phyloP scores from a whole-genome alignment of 352 stramenopile genomes.

The Phytophthora aleatoria region DNA sequence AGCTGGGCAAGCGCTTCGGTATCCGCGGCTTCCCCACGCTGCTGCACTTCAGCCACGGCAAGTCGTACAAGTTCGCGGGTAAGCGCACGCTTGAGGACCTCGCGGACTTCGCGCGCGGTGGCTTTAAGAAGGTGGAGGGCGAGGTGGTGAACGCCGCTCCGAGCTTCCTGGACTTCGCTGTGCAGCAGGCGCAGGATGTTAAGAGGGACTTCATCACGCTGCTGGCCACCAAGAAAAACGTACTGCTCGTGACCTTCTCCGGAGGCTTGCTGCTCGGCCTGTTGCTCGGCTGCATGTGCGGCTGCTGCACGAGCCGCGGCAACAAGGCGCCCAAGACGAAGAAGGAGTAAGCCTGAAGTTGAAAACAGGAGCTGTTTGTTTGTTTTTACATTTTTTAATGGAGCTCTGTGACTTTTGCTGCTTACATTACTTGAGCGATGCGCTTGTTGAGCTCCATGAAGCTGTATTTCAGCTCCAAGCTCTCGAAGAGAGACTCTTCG shows the following conservation, averaged over 20 bases:
- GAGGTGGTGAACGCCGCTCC: constrained; percentile 39
- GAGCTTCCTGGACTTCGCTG: constrained; percentile 41
- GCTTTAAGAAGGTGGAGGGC: constrained; percentile 58
- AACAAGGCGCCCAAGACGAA: constrained; percentile 53
- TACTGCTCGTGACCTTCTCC: constrained; percentile 77
- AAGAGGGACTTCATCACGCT: constrained; percentile 72
- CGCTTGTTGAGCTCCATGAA: constrained; percentile 67
- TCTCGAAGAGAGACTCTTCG: constrained; percentile 79
- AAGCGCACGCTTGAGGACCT: constrained; percentile 64
- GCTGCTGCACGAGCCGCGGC: constrained; percentile 67
- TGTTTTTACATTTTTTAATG: constrained; percentile 28
- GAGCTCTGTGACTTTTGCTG: constrained; percentile 6
- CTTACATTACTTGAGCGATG: constrained; percentile 44
- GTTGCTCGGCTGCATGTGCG: constrained; percentile 70
- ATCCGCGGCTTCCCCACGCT: constrained; percentile 84
- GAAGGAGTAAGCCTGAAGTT: constrained; percentile 46
- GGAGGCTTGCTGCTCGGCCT: constrained; percentile 65
- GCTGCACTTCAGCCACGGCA: constrained; percentile 77
- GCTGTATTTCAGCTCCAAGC: constrained; percentile 85
- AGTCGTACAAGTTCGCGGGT: constrained; percentile 77
- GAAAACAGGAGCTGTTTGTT: not conserved
- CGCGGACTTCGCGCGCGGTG: constrained; percentile 57
- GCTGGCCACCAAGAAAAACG: constrained; percentile 83
- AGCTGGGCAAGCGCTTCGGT: constrained; percentile 83
- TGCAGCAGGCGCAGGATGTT: constrained; percentile 53